Conservation (phyloP, 1,284 basidiomycete genomes). For the Cystobasidiaceae sp. region DNA sequence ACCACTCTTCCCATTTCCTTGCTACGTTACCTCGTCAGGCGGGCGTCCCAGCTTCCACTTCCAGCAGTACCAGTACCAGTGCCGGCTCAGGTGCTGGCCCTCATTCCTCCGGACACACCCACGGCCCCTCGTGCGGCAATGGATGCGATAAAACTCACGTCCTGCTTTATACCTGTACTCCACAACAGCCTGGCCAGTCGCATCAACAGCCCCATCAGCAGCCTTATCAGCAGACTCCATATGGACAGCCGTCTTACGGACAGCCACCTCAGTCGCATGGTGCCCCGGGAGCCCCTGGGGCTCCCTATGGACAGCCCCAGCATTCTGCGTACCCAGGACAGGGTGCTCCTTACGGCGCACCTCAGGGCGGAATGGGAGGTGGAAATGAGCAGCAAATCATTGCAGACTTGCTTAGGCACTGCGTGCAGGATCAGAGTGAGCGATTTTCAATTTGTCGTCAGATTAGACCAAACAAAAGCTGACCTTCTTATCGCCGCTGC, state of each 20-base stretch:
- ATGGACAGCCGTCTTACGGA: not conserved
- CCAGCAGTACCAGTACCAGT: conserved; percentile 29
- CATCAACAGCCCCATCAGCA: not conserved
- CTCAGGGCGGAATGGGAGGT: conserved; percentile 1
- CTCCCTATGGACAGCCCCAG: conserved; percentile 32
- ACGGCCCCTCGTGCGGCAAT: not conserved
- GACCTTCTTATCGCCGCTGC: conserved; percentile 30
- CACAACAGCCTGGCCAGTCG: not conserved
- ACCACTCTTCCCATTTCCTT: no score
- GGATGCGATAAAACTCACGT: not conserved
- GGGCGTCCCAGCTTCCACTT: not conserved
- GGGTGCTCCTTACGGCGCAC: not conserved
- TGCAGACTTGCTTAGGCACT: conserved; percentile 18
- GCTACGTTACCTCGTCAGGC: not conserved
- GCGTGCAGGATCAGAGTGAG: conserved; percentile 29
- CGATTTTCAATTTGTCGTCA: not conserved
- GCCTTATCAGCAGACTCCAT: not conserved
- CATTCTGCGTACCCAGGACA: conserved; percentile 24
- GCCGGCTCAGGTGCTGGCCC: conserved; percentile 28
- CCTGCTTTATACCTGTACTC: no score
- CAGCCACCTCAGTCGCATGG: not conserved
- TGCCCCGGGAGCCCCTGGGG: not conserved
- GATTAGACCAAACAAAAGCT: not conserved
- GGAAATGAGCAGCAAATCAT: conserved; percentile 23
- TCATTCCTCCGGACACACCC: not conserved